A percentile compares a stretch with the other conserved stretches of the same genome.
These are phyloP conservation scores for Acer negundo DNA, from an alignment of 345 rosid genomes.

Conservation along the genomic window DNA sequence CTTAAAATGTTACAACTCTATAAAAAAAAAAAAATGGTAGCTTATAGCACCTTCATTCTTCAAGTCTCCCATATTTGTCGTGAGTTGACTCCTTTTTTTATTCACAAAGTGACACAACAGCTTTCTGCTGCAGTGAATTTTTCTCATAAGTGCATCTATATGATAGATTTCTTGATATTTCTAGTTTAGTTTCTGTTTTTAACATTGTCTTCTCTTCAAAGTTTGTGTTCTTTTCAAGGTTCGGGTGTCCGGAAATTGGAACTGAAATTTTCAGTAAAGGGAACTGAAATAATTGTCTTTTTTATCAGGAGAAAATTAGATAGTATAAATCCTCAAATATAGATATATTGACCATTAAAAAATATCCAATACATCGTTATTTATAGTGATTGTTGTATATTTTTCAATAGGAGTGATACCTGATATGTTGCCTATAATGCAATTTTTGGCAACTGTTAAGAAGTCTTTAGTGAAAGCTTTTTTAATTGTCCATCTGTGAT, in stretches of 20 bases:
- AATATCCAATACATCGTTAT: not conserved
- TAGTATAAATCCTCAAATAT: not conserved
- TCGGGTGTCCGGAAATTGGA: not conserved
- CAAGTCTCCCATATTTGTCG: not conserved
- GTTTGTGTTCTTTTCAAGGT: not conserved
- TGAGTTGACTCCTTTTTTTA: not conserved
- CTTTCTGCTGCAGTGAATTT: slow-evolving; percentile 1
- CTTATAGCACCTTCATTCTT: slow-evolving; percentile 20
- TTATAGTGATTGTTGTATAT: no score
- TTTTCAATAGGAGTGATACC: not conserved
- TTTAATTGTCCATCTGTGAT: not conserved
- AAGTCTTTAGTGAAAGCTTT: not conserved
- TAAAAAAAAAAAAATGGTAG: slow-evolving; percentile 22
- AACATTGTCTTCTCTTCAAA: not conserved
- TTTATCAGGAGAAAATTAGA: not conserved
- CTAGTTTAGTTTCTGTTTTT: not conserved
- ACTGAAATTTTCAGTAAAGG: not conserved
- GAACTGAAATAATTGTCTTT: not conserved
- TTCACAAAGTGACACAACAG: not conserved
- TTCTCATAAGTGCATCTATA: not conserved
- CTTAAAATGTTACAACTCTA: slow-evolving; percentile 10
- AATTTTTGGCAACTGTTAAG: not conserved
- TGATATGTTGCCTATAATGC: not conserved
- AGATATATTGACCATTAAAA: not conserved
- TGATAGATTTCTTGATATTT: slow-evolving; percentile 13